These are phyloP conservation scores for Globisporangium takayamanum DNA, from an alignment of 352 stramenopile species.

Conservation along the genomic window DNA sequence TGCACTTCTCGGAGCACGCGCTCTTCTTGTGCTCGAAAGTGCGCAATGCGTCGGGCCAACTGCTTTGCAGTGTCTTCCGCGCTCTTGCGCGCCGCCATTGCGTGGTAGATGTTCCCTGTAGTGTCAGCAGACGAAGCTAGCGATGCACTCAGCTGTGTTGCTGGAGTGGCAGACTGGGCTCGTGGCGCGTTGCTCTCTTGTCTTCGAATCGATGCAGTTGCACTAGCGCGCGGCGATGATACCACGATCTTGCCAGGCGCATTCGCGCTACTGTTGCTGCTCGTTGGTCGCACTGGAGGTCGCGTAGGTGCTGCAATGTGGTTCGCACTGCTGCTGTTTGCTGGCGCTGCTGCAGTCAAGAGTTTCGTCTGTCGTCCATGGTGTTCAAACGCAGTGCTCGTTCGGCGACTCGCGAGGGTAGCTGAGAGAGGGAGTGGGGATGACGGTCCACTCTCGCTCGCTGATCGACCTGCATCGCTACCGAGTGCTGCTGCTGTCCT, in stretches of 20 bases:
- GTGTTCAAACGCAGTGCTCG: not conserved
- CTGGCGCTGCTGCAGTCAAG: not conserved
- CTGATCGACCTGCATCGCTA: not conserved
- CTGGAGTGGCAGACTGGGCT: too few relatives aligned
- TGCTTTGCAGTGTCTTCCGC: conserved; percentile 45
- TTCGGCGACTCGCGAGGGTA: not conserved
- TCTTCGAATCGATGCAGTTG: not conserved
- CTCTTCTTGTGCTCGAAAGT: conserved; percentile 50
- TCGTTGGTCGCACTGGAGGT: conserved; percentile 2
- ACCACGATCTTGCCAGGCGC: not conserved
- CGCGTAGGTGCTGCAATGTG: not conserved
- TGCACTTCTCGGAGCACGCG: conserved; percentile 45
- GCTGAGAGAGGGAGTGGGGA: not conserved
- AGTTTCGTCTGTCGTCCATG: conserved; percentile 1
- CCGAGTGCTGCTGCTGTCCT: conserved; percentile 13
- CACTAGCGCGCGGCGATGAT: not conserved
- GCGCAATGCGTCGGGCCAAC: conserved; percentile 38
- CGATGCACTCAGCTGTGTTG: too few relatives aligned
- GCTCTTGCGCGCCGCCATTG: conserved; percentile 40
- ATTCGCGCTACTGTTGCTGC: not conserved
- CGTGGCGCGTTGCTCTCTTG: not conserved
- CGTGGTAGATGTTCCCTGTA: conserved; percentile 31
- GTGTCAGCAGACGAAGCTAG: not conserved
- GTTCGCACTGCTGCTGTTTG: not conserved
- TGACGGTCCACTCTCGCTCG: not conserved